Evolutionary conservation across 208 protist species (phyloP).

Genomic region (Crithidia mellificae): DNA sequence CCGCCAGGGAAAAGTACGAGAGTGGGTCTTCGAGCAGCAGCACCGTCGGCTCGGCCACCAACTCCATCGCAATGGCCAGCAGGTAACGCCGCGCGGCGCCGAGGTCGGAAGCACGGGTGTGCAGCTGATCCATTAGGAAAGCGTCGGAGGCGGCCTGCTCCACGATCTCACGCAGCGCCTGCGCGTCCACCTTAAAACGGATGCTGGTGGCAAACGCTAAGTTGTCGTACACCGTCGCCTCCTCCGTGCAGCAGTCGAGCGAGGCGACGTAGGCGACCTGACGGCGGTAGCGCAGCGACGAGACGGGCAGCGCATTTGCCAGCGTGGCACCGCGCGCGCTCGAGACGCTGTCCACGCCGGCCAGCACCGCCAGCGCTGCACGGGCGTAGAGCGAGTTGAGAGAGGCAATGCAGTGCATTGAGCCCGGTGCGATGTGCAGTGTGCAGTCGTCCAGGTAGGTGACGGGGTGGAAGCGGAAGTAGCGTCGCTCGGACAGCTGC

Average conservation of each 20-base stretch:
- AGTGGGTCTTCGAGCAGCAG: slow-evolving; percentile 63
- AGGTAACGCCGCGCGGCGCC: slow-evolving; percentile 32
- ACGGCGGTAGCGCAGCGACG: slow-evolving; percentile 23
- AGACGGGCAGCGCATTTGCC: slow-evolving; percentile 35
- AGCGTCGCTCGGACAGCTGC: neutral
- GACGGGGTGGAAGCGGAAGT: slow-evolving; percentile 14
- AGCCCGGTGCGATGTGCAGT: slow-evolving; percentile 22
- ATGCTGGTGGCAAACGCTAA: slow-evolving; percentile 54
- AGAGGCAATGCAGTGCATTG: slow-evolving; percentile 36
- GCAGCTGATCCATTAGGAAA: slow-evolving; percentile 48
- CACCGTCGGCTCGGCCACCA: slow-evolving; percentile 51
- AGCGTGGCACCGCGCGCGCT: slow-evolving; percentile 53
- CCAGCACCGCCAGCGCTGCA: slow-evolving; percentile 25
- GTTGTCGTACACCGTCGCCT: slow-evolving; percentile 64
- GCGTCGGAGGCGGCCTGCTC: slow-evolving; percentile 58
- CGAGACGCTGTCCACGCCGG: slow-evolving; percentile 60
- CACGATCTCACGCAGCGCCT: slow-evolving; percentile 60
- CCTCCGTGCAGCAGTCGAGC: slow-evolving; percentile 58
- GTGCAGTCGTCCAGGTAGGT: slow-evolving; percentile 28
- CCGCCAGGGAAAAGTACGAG: slow-evolving; percentile 38
- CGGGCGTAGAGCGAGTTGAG: slow-evolving; percentile 40
- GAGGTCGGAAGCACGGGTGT: slow-evolving; percentile 4
- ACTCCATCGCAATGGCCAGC: slow-evolving; percentile 58
- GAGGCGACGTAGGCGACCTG: slow-evolving; percentile 42
- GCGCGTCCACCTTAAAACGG: slow-evolving; percentile 49